Evolutionary conservation across 2,329 filamentous ascomycete species (phyloP).

Genomic region (Monosporascus sp.): DNA sequence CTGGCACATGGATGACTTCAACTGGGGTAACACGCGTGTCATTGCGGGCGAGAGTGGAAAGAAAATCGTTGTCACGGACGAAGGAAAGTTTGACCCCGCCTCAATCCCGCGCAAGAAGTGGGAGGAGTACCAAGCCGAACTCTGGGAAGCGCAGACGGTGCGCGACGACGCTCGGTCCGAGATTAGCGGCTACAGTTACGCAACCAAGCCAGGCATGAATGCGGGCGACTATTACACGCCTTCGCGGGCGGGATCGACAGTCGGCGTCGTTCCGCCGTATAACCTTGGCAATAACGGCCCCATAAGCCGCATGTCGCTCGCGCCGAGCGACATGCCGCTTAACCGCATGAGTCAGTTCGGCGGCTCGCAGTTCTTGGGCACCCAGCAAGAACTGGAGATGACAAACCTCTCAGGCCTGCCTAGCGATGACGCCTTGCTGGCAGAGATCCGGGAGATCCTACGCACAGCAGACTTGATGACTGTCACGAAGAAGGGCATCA

Average conservation of each 20-base stretch:
- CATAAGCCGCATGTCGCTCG: constrained; percentile 72
- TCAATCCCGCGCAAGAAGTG: constrained; percentile 97
- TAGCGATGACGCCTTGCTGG: constrained; percentile 80
- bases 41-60: constrained; percentile 90
- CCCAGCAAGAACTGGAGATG: constrained; percentile 69
- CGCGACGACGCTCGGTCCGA: constrained; percentile 79
- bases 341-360: constrained; percentile 58
- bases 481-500: constrained; percentile 98
- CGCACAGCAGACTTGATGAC: constrained; percentile 92
- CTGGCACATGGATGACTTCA: constrained; percentile 99
- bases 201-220: constrained; percentile 67
- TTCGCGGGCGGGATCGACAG: constrained; percentile 51
- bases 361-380: constrained; percentile 52
- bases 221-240: constrained; percentile 64
- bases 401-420: constrained; percentile 70
- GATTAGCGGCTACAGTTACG: constrained; percentile 89
- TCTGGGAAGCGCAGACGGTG: constrained; percentile 91
- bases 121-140: constrained; percentile 97
- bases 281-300: constrained; percentile 35
- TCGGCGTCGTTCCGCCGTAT: constrained; percentile 39
- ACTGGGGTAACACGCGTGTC: constrained; percentile 97
- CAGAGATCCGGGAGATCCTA: constrained; percentile 92
- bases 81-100: constrained; percentile 93
- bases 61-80: constrained; percentile 89
- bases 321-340: constrained; percentile 60